Conservation (phyloP, 129 eudicot genomes). For the Lactuca saligna region DNA sequence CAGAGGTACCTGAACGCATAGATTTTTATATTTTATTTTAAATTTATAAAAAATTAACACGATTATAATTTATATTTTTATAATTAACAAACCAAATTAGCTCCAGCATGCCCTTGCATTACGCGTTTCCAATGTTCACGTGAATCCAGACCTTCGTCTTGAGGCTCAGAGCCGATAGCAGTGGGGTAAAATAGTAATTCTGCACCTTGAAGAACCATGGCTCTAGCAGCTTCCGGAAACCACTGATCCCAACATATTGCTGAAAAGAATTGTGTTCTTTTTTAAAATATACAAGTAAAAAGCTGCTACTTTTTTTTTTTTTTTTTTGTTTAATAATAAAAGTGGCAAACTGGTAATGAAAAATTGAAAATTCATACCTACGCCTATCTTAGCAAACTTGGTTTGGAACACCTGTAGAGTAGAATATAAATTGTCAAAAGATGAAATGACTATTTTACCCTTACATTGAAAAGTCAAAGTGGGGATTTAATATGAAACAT, state of each 20-base stretch:
- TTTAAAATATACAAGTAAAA: neutral
- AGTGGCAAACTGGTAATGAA: no score
- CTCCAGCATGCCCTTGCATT: slow-evolving; percentile 99
- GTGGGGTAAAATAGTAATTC: slow-evolving; percentile 96
- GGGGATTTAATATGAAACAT: slow-evolving; percentile 20
- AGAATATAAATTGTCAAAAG: neutral
- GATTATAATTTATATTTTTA: neutral
- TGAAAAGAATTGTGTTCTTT: slow-evolving; percentile 23
- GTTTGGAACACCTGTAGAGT: slow-evolving; percentile 79
- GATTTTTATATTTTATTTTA: neutral
- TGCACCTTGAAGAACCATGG: slow-evolving; percentile 99
- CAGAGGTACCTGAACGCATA: slow-evolving; percentile 69
- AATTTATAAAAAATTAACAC: neutral
- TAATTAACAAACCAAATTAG: slow-evolving; percentile 69
- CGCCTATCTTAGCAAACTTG: slow-evolving; percentile 92
- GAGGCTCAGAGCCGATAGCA: slow-evolving; percentile 99
- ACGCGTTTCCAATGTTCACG: slow-evolving; percentile 98
- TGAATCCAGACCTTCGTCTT: slow-evolving; percentile 93
- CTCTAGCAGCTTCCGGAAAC: slow-evolving; percentile 99
- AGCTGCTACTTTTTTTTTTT: neutral
- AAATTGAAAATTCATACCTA: slow-evolving; percentile 62
- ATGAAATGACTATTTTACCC: neutral
- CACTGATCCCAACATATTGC: slow-evolving; percentile 99
- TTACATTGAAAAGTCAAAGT: slow-evolving; percentile 14
- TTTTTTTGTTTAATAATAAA: no score